A percentile compares a stretch with the other conserved stretches of the same genome.
These are phyloP conservation scores for Phaseolus lunatus DNA, from an alignment of 306 rosid genomes.

Conservation along the genomic window DNA sequence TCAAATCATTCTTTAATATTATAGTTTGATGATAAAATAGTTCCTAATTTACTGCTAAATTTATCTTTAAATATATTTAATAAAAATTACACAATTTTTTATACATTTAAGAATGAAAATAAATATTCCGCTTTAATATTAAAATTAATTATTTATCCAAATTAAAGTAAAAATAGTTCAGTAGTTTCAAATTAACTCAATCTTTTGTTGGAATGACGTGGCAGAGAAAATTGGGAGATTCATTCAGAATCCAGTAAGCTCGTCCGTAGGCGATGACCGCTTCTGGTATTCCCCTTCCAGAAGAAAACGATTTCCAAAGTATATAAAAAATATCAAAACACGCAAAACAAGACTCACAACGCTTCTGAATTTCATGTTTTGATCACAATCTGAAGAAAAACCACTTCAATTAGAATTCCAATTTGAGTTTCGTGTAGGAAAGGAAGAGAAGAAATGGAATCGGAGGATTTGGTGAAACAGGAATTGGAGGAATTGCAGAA, in stretches of 20 bases:
- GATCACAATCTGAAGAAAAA: neutral
- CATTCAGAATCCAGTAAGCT: neutral
- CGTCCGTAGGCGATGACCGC: conserved; percentile 2
- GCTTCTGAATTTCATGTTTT: conserved; percentile 32
- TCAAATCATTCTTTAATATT: too few relatives aligned
- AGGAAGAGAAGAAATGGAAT: conserved; percentile 53
- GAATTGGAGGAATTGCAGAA: conserved; percentile 77
- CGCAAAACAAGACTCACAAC: neutral
- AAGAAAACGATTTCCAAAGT: conserved; percentile 46
- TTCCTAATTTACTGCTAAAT: too few relatives aligned
- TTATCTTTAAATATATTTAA: too few relatives aligned
- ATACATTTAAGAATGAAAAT: too few relatives aligned
- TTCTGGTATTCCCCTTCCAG: conserved; percentile 53
- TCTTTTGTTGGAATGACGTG: neutral
- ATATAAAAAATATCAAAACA: neutral
- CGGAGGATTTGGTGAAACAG: conserved; percentile 55
- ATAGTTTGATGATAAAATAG: too few relatives aligned
- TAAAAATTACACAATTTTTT: too few relatives aligned
- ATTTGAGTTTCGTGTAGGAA: neutral
- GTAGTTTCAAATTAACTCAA: neutral
- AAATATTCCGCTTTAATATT: too few relatives aligned
- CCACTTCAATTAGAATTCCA: neutral
- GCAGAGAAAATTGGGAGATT: neutral
- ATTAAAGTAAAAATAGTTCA: too few relatives aligned
- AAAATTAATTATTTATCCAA: too few relatives aligned